These are phyloP conservation scores for Diaporthe helianthi DNA, from an alignment of 2,329 filamentous ascomycete species.

Conservation along the genomic window DNA sequence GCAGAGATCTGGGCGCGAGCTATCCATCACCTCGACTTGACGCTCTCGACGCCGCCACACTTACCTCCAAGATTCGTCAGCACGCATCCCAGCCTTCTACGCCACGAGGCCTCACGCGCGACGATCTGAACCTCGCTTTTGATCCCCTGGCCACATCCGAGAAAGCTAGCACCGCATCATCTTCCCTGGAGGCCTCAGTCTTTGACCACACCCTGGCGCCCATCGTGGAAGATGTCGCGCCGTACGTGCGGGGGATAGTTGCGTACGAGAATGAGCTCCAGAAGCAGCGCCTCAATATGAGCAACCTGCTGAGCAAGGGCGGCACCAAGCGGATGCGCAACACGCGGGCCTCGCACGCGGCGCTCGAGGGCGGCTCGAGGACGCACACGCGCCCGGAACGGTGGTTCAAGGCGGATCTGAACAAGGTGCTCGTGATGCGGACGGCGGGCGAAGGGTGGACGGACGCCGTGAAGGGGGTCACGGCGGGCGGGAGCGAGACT, in stretches of 20 bases:
- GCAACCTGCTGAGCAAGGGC: slow-evolving; percentile 61
- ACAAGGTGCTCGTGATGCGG: slow-evolving; percentile 61
- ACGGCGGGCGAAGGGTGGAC: slow-evolving; percentile 54
- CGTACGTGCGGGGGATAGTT: slow-evolving; percentile 87
- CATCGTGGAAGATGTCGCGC: slow-evolving; percentile 80
- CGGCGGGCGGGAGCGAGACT: neutral
- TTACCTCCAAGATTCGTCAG: slow-evolving; percentile 47
- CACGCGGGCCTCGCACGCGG: slow-evolving; percentile 72
- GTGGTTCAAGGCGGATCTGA: slow-evolving; percentile 69
- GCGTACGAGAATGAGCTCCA: slow-evolving; percentile 76
- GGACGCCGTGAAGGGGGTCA: slow-evolving; percentile 28
- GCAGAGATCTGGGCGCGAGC: slow-evolving; percentile 39
- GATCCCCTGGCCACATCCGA: slow-evolving; percentile 64
- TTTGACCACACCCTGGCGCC: slow-evolving; percentile 75
- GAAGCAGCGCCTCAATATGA: slow-evolving; percentile 65
- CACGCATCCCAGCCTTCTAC: slow-evolving; percentile 43
- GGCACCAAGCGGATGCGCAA: slow-evolving; percentile 66
- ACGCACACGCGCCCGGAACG: slow-evolving; percentile 67
- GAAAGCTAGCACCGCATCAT: slow-evolving; percentile 45
- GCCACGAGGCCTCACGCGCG: slow-evolving; percentile 49
- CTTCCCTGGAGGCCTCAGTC: slow-evolving; percentile 69
- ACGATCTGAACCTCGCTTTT: slow-evolving; percentile 65
- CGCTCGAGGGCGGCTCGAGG: slow-evolving; percentile 71
- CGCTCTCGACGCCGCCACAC: slow-evolving; percentile 45
- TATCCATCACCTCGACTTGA: slow-evolving; percentile 34